A percentile compares a stretch with the other conserved stretches of the same genome.
Evolutionary conservation across 345 rosid species (phyloP).

Genomic region (Eucalyptus sp.): DNA sequence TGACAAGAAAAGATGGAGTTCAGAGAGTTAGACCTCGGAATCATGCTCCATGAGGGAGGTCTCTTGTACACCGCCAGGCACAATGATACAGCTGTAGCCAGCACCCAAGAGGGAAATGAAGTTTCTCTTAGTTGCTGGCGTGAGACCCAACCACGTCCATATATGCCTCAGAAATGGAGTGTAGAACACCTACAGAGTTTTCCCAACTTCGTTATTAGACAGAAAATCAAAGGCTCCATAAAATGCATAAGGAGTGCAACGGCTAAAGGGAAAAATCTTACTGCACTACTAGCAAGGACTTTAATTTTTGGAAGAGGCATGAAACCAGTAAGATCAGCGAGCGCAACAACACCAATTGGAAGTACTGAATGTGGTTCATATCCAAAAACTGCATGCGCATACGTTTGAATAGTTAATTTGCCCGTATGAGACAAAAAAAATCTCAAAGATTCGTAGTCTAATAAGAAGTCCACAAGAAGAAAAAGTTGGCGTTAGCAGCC

Average conservation of each 20-base stretch:
- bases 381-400: slow-evolving; percentile 52
- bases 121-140: slow-evolving; percentile 80
- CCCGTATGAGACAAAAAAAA: neutral
- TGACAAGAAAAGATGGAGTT: neutral
- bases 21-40: slow-evolving; percentile 41
- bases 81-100: slow-evolving; percentile 67
- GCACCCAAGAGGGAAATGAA: slow-evolving; percentile 52
- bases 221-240: neutral
- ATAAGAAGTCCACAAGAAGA: neutral
- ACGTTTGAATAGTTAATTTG: neutral
- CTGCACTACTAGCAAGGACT: slow-evolving; percentile 78
- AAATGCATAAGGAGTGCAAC: neutral
- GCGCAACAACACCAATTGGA: slow-evolving; percentile 68
- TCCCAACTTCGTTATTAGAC: neutral
- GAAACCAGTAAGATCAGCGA: slow-evolving; percentile 67
- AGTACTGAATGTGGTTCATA: slow-evolving; percentile 94
- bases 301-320: slow-evolving; percentile 80
- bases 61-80: slow-evolving; percentile 98
- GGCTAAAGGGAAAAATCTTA: slow-evolving; percentile 14
- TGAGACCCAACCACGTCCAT: slow-evolving; percentile 91
- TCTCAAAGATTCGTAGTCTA: neutral
- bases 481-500: neutral
- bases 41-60: slow-evolving; percentile 56
- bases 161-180: slow-evolving; percentile 86
- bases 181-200: slow-evolving; percentile 45